A percentile compares a stretch with the other conserved stretches of the same genome.
Conservation (phyloP, 768 basidiomycete species). For the Inosperma sp. region DNA sequence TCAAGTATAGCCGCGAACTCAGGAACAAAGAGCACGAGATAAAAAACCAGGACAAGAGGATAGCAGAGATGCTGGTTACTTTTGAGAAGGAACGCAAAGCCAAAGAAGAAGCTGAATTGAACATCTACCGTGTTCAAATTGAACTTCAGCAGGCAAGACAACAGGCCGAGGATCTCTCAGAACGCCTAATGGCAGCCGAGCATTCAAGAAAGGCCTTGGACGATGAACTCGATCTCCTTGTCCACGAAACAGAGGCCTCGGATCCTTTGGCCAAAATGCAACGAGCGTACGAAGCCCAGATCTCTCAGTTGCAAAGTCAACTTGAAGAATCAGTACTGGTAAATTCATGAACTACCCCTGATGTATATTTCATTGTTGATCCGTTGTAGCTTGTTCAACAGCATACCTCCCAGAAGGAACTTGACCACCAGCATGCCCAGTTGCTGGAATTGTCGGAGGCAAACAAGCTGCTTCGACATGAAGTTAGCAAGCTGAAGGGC, state of each 20-base stretch:
- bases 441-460: constrained; percentile 52
- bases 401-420: constrained; percentile 55
- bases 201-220: constrained; percentile 65
- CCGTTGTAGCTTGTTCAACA: constrained; percentile 57
- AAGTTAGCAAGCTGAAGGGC: constrained; percentile 49
- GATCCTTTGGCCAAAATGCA: constrained; percentile 56
- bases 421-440: constrained; percentile 61
- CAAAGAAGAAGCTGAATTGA: constrained; percentile 62
- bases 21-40: constrained; percentile 66
- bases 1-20: constrained; percentile 69
- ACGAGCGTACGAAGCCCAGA: constrained; percentile 58
- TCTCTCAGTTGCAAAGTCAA: constrained; percentile 58
- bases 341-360: constrained; percentile 21
- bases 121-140: constrained; percentile 52
- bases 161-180: constrained; percentile 52
- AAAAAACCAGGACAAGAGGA: constrained; percentile 58
- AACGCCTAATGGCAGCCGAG: constrained; percentile 49
- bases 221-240: constrained; percentile 59
- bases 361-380: not conserved
- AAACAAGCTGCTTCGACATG: constrained; percentile 55
- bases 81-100: constrained; percentile 64
- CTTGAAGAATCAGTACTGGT: constrained; percentile 63
- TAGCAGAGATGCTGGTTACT: constrained; percentile 49
- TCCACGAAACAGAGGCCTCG: constrained; percentile 51
- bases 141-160: constrained; percentile 54